Evolutionary conservation across 2,329 filamentous ascomycete genomes (phyloP), one percentile per base, ranked within the genome.

Genomic region (Pseudocercospora fijiensis): DNA sequence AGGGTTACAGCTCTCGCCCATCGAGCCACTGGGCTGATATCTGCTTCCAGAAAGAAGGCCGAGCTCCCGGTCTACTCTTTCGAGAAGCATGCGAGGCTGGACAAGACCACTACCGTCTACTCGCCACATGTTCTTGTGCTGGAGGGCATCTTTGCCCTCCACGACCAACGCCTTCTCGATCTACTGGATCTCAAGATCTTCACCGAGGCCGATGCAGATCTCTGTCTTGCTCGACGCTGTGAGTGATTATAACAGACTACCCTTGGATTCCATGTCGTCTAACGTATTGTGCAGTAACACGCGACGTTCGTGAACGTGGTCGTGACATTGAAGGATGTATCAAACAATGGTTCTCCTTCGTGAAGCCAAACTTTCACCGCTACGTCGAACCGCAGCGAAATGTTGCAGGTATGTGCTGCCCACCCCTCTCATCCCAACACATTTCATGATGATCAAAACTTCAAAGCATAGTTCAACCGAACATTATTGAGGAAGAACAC

Each of bases 1-100:
- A 73, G 81, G 74, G n/a, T 22, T n/a, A 51, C 45, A n/a, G 16
- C 3, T 55, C 10, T 27, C 27, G 9, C 16, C 57, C n/a, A n/a
- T 22, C 18, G 22, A 7, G n/a, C 28, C 20, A 18, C n/a, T 10
- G 33, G 3, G 30, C 58, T 62, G 16, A 56, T 18, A 7, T 16
- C 1, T 33, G 41, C 2, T 4, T 7, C 9, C 20, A 94, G 91
- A 64, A 92, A 91, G 77, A 89, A 91, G 74, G 90, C 92, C 60
- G 92, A 98, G 71, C 92, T 99, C 61, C 95, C 95, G 0, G 83
- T 96, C 10, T 99, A 99, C 76, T 99, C 95, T 0, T 99, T 99
- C 77, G 86, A 91, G 70, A 90, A 96, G 75, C 95, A 99, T 78
- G 87, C 91, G 66, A 87, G 95, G 55, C 77, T 93, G 55, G 83